A percentile compares a stretch with the other conserved stretches of the same genome.
Evolutionary conservation across 257 asterid species (phyloP).

Genomic region (Phtheirospermum japonicum): DNA sequence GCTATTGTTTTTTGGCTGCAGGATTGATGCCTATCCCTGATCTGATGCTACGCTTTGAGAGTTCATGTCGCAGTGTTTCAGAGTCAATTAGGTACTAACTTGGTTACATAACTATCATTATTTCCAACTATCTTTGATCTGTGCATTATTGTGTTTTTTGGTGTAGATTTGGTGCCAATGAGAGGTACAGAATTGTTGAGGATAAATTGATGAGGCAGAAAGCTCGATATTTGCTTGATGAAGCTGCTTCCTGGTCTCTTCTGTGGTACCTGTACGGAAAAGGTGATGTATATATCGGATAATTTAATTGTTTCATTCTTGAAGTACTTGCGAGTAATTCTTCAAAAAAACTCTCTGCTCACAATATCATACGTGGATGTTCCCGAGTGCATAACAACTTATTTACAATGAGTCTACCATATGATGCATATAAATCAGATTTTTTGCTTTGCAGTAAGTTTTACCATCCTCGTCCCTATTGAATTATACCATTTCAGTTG

Average conservation of each 20-base stretch:
- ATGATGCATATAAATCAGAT: not conserved
- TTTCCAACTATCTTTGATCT: not conserved
- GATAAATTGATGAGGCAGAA: conserved; percentile 92
- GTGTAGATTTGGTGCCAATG: conserved; percentile 81
- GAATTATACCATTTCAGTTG: not conserved
- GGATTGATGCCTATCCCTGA: conserved; percentile 88
- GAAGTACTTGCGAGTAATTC: not conserved
- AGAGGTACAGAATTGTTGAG: conserved; percentile 74
- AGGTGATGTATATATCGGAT: conserved; percentile 45
- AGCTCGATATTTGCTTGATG: conserved; percentile 80
- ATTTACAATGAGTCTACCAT: not conserved
- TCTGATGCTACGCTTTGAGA: conserved; percentile 78
- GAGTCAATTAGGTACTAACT: conserved; percentile 72
- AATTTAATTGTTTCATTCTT: conserved; percentile 6
- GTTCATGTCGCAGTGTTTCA: conserved; percentile 82
- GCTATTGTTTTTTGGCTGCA: conserved; percentile 40
- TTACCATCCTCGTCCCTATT: not conserved
- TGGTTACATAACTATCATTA: conserved; percentile 12
- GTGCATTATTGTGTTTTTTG: conserved; percentile 19
- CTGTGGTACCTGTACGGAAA: conserved; percentile 93
- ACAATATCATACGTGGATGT: conserved; percentile 4
- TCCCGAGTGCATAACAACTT: not conserved
- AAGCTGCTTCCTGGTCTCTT: conserved; percentile 99
- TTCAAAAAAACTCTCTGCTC: conserved; percentile 6
- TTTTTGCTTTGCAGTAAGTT: not conserved